These are phyloP conservation scores for Flaveria trinervia DNA, from an alignment of 129 eudicot genomes.

Conservation along the genomic window DNA sequence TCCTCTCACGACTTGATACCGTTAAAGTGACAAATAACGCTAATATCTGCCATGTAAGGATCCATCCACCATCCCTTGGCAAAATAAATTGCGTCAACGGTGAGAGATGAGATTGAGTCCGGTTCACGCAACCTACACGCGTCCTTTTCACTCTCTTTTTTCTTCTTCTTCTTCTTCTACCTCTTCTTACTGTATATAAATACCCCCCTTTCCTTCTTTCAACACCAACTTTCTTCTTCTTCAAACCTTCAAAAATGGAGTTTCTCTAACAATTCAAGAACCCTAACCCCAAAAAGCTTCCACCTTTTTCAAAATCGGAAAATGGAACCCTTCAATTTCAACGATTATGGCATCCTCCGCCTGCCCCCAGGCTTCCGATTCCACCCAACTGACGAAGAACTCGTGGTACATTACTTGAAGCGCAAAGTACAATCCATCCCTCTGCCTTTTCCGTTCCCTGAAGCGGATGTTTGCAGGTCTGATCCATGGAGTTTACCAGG, in stretches of 20 bases:
- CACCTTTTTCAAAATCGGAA: not conserved
- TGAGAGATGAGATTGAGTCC: slow-evolving; percentile 71
- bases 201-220: no score
- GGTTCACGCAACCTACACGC: slow-evolving; percentile 66
- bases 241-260: not conserved
- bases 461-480: slow-evolving; percentile 77
- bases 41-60: not conserved
- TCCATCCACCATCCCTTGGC: not conserved
- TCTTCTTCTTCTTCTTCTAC: slow-evolving; percentile 16
- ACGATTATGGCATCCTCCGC: slow-evolving; percentile 57
- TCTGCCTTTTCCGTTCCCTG: slow-evolving; percentile 74
- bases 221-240: no score
- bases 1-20: no score
- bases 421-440: slow-evolving; percentile 69
- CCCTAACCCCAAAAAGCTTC: slow-evolving; percentile 7
- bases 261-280: slow-evolving; percentile 31
- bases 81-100: slow-evolving; percentile 59
- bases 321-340: slow-evolving; percentile 52
- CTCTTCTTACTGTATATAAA: not conserved
- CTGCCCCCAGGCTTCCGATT: slow-evolving; percentile 90
- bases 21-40: no score
- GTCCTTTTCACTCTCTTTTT: slow-evolving; percentile 18
- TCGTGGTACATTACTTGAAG: slow-evolving; percentile 68
- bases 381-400: slow-evolving; percentile 94
- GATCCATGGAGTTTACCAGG: slow-evolving; percentile 99